Base-by-base conservation (phyloP, 2,329 filamentous ascomycete genomes). In the Byssochlamys sp. region DNA sequence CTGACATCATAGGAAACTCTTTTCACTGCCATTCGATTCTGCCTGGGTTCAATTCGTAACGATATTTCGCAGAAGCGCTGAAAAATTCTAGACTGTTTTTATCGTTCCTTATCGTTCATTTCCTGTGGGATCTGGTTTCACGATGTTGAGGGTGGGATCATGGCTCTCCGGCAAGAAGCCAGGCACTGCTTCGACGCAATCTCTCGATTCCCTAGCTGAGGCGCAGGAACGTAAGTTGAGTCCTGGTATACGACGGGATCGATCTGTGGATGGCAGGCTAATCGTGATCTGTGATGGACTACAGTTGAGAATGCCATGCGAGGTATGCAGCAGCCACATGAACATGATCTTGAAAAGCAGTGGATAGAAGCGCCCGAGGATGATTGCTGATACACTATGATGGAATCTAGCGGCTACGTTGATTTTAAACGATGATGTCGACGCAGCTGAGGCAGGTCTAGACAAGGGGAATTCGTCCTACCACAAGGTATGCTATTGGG, bases 391-490 rank as follows among this genome's bases (percentile, higher is more conserved):
- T 55, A 19, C 49, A n/a, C 54, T 54, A 29, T 31, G 29, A 19
- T 19, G 4, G 12, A n/a, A 51, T 54, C 71, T 68, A 71, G 87
- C 88, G 45, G 84, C 87, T 3, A 80, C 82, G 7, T 77, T 89
- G 58, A 89, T 96, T 65, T 87, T 96, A 80, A 87, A 94, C 69
- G 91, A 96, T 74, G 90, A 97, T 74, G 87, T 97, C 59, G 88
- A 90, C 35, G 85, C 84, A 45, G 94, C 94, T 4, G 89, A 95
- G 74, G 79, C 79, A 59, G 84, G 84, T 49, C 79, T 96, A 35
- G 81, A 82, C 54, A 82, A 86, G 63, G 86, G 88, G 51, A 81
- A 82, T 63, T 96, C 91, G 4, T 84, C 89, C n/a, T 97, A 95
- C 69, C 94, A 99, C 73, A 84, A 84, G 75, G 83, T 85, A 67